These are phyloP conservation scores for Leishmania tarentolae DNA, from an alignment of 208 protist genomes.

Conservation along the genomic window DNA sequence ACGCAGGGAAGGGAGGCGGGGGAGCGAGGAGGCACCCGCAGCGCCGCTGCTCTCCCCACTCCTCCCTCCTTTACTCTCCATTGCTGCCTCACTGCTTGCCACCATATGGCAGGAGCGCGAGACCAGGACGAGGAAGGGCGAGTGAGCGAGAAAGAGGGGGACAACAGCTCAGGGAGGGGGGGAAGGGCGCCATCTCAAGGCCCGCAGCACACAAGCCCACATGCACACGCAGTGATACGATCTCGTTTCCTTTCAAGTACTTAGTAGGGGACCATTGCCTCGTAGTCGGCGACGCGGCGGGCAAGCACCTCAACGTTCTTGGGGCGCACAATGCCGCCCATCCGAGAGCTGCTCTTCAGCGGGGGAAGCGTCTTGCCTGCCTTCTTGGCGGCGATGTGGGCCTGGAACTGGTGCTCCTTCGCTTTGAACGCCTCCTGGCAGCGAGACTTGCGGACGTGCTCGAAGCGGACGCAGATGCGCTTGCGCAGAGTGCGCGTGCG, in stretches of 20 bases:
- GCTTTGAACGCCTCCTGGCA: slow-evolving; percentile 92
- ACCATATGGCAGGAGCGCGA: neutral
- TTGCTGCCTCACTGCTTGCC: neutral
- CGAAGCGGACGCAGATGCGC: slow-evolving; percentile 99
- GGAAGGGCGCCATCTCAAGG: neutral
- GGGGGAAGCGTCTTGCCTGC: slow-evolving; percentile 73
- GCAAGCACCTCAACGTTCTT: slow-evolving; percentile 82
- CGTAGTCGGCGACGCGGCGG: slow-evolving; percentile 83
- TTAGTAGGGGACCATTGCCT: slow-evolving; percentile 87
- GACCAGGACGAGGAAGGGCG: neutral
- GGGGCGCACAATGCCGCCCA: slow-evolving; percentile 67
- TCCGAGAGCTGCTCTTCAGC: slow-evolving; percentile 75
- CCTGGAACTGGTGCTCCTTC: slow-evolving; percentile 81
- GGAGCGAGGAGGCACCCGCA: neutral
- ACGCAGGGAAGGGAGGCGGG: neutral
- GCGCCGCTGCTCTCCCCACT: too few relatives aligned
- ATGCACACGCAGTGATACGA: neutral
- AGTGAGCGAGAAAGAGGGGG: neutral
- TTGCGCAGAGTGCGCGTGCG: slow-evolving; percentile 98
- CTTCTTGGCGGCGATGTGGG: slow-evolving; percentile 80
- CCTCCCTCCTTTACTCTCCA: neutral
- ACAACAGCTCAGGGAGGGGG: neutral
- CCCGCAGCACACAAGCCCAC: neutral
- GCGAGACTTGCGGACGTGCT: slow-evolving; percentile 97
- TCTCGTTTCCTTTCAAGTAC: neutral